Percentiles rank a stretch among this genome's conserved stretches.
These are phyloP conservation scores for Leccinum boreale DNA, from an alignment of 768 basidiomycete genomes.

Conservation along the genomic window DNA sequence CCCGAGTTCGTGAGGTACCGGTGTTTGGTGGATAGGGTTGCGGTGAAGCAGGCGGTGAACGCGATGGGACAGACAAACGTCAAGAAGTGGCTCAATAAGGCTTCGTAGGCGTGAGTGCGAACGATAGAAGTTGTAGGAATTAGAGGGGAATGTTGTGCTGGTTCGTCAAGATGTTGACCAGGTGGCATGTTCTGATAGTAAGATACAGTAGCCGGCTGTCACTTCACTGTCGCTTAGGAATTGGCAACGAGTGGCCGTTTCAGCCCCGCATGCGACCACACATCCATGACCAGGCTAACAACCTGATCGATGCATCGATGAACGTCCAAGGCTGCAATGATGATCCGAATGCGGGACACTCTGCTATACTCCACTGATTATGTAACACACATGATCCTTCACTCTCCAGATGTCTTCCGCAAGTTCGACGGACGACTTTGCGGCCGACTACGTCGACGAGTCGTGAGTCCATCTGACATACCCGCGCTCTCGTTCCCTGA, in stretches of 20 bases:
- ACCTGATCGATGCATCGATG: too few species aligned
- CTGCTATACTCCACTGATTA: constrained; percentile 10
- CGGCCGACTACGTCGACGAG: constrained; percentile 66
- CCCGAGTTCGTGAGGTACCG: constrained; percentile 77
- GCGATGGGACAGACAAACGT: constrained; percentile 64
- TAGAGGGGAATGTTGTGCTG: neutral
- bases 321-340: neutral
- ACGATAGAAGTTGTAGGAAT: neutral
- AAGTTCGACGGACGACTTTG: constrained; percentile 30
- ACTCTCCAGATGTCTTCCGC: constrained; percentile 12
- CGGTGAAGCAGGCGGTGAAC: constrained; percentile 66
- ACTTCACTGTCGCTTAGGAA: neutral
- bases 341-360: neutral
- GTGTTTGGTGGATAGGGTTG: constrained; percentile 58
- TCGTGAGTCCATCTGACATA: constrained; percentile 44
- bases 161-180: neutral
- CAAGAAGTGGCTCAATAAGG: constrained; percentile 75
- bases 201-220: neutral
- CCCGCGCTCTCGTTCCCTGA: neutral
- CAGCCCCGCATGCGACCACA: neutral
- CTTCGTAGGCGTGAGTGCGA: constrained; percentile 13
- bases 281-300: neutral
- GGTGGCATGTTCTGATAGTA: neutral
- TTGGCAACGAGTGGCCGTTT: neutral
- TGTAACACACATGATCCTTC: constrained; percentile 17